Conservation (phyloP, 345 rosid species). For the Acer campestre region DNA sequence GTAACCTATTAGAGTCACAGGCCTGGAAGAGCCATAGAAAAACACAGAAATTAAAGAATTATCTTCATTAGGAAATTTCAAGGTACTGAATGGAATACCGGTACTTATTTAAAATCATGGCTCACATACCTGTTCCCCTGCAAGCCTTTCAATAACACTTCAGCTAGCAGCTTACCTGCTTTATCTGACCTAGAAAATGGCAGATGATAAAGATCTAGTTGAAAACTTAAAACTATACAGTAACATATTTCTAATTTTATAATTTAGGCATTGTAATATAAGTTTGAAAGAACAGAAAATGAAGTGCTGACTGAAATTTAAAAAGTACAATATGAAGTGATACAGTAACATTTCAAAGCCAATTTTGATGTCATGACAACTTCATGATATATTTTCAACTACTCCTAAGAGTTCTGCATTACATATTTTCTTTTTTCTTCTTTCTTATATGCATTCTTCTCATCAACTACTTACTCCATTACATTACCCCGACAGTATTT, state of each 20-base stretch:
- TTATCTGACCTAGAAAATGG: conserved; percentile 71
- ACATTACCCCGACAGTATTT: not conserved
- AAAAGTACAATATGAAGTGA: too few relatives aligned
- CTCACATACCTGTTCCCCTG: conserved; percentile 84
- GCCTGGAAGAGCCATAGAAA: conserved; percentile 50
- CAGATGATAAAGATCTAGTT: conserved; percentile 20
- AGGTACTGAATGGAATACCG: conserved; percentile 1
- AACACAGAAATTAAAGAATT: conserved; percentile 3
- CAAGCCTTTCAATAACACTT: conserved; percentile 78
- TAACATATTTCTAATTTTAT: too few relatives aligned
- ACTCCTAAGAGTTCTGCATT: too few relatives aligned
- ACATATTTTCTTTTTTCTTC: too few relatives aligned
- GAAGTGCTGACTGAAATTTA: too few relatives aligned
- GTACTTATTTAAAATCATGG: conserved; percentile 6
- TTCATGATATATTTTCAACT: too few relatives aligned
- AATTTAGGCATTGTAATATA: too few relatives aligned
- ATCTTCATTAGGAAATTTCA: not conserved
- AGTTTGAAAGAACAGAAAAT: too few relatives aligned
- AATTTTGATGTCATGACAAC: too few relatives aligned
- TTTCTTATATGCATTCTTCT: not conserved
- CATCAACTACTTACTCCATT: not conserved
- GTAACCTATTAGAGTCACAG: conserved; percentile 86
- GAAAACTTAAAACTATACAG: not conserved
- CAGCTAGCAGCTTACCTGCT: conserved; percentile 92
- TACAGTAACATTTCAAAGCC: too few relatives aligned